phyloP scores from a whole-genome alignment of 2,329 filamentous ascomycete genomes.

The Neonectria ditissima region DNA sequence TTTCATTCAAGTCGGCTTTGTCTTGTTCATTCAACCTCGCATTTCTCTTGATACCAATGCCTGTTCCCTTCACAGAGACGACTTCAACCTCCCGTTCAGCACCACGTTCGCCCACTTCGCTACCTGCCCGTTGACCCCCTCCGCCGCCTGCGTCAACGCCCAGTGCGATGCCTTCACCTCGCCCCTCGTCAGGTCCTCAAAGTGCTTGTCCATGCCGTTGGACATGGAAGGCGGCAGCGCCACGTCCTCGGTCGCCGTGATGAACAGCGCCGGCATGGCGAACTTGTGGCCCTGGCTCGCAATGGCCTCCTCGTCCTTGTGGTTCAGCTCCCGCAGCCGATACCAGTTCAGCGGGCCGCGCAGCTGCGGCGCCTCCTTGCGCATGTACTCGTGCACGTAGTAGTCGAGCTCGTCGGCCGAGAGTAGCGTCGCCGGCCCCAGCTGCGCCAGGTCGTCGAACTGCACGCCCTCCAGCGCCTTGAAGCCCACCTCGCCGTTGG shows the following conservation, averaged over 20 bases:
- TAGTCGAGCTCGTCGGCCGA: slow-evolving; percentile 78
- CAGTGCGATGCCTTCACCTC: slow-evolving; percentile 82
- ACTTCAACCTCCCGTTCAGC: slow-evolving; percentile 43
- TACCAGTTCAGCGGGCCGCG: slow-evolving; percentile 92
- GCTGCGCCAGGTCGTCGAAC: slow-evolving; percentile 70
- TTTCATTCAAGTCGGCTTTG: background rate
- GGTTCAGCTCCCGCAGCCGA: slow-evolving; percentile 78
- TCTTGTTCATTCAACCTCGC: background rate
- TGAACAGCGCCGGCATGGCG: slow-evolving; percentile 76
- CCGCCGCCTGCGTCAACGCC: slow-evolving; percentile 80
- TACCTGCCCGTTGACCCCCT: slow-evolving; percentile 77
- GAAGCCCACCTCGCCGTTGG: slow-evolving; percentile 69
- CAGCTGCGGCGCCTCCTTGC: slow-evolving; percentile 69
- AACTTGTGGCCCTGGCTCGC: slow-evolving; percentile 67
- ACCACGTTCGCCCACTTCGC: slow-evolving; percentile 72
- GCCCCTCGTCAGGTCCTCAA: slow-evolving; percentile 72
- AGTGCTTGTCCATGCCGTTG: slow-evolving; percentile 74
- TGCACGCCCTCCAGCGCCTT: slow-evolving; percentile 70
- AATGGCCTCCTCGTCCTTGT: slow-evolving; percentile 76
- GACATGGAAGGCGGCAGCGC: slow-evolving; percentile 81
- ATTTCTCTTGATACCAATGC: background rate
- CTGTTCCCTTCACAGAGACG: slow-evolving; percentile 39
- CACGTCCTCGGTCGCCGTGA: slow-evolving; percentile 76
- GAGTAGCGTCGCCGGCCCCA: slow-evolving; percentile 70
- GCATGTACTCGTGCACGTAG: slow-evolving; percentile 79